Percentiles rank a stretch among this genome's conserved stretches.
phyloP scores from a whole-genome alignment of 2,329 filamentous ascomycete species.

The Graphilbum sp. region DNA sequence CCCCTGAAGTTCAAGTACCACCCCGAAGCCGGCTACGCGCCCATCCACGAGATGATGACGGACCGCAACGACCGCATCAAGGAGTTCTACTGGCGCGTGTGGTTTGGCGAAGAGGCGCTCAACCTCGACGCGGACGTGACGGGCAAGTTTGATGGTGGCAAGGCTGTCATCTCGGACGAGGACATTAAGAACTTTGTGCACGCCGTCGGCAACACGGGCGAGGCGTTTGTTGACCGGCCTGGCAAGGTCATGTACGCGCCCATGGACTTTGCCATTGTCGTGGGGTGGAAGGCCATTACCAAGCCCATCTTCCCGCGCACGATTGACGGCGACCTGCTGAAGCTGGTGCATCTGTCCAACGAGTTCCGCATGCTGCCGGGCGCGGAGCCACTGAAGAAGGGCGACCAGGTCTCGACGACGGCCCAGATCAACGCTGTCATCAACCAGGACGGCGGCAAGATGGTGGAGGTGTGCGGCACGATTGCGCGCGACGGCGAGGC shows the following conservation, averaged over 20 bases:
- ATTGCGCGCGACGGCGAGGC: conserved; percentile 69
- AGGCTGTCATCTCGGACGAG: conserved; percentile 71
- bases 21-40: conserved; percentile 92
- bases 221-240: conserved; percentile 90
- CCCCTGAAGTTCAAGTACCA: conserved; percentile 84
- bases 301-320: conserved; percentile 96
- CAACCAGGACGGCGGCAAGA: conserved; percentile 96
- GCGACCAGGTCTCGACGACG: conserved; percentile 79
- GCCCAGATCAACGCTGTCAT: conserved; percentile 95
- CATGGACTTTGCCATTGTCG: conserved; percentile 98
- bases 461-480: conserved; percentile 99
- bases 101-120: conserved; percentile 79
- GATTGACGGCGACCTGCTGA: conserved; percentile 90
- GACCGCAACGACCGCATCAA: conserved; percentile 96
- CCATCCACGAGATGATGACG: conserved; percentile 92
- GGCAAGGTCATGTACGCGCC: conserved; percentile 89
- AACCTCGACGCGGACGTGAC: conserved; percentile 76
- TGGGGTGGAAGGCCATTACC: conserved; percentile 97
- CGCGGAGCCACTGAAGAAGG: conserved; percentile 87
- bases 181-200: conserved; percentile 99
- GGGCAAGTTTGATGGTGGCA: conserved; percentile 78
- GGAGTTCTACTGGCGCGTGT: conserved; percentile 96
- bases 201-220: conserved; percentile 91
- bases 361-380: conserved; percentile 97
- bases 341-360: conserved; percentile 93